Base-by-base conservation (phyloP, 2,329 filamentous ascomycete genomes). In the Arachnomyces sp. region DNA sequence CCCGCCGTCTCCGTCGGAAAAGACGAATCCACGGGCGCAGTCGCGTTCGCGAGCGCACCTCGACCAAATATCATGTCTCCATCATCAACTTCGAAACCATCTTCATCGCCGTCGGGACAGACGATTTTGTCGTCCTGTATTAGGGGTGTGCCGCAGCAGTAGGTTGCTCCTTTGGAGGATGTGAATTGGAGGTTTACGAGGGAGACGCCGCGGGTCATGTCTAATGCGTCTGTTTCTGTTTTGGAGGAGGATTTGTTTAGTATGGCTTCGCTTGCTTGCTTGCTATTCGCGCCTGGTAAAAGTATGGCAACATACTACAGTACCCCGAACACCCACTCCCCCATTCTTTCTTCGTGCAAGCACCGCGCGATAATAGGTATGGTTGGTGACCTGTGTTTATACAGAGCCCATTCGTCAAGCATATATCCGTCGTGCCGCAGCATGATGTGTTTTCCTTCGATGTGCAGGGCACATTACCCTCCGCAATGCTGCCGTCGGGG, bases 341-440 rank as follows among this genome's bases (percentile, higher is more conserved):
- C 57, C 58, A 61, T 9, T 46, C 45, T 15, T 51, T 31, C 38
- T 57, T 50, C 7, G 56, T 60, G 41, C 57, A 61, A 5, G 37
- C 46, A 2, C 53, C 55, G 18, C 56, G 49, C 3, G 55, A 54
- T 3, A 58, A 34, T 7, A 48, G 44, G 25, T 50, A 59, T 2
- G 55, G 55, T 17, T 58, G 51, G 18, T 15, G 15, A 16, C 18
- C 32, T 5, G 45, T 36, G 18, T 49, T 45, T 28, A 57, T 37
- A 38, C 56, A 61, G 17, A 54, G 49, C 4, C 57, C 55, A 39
- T 60, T 61, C 11, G 50, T 49, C 17, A 58, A 41, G 34, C 58
- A 60, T 35, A 60, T 46, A 13, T 47, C 46, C 7, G 31, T 40
- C 3, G 18, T 29, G 2, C 49, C 47, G 30, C 57, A 60, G 42